Evolutionary conservation across 2,329 filamentous ascomycete genomes (phyloP), one percentile per base, ranked within the genome.

Genomic region (Alternaria dauci): DNA sequence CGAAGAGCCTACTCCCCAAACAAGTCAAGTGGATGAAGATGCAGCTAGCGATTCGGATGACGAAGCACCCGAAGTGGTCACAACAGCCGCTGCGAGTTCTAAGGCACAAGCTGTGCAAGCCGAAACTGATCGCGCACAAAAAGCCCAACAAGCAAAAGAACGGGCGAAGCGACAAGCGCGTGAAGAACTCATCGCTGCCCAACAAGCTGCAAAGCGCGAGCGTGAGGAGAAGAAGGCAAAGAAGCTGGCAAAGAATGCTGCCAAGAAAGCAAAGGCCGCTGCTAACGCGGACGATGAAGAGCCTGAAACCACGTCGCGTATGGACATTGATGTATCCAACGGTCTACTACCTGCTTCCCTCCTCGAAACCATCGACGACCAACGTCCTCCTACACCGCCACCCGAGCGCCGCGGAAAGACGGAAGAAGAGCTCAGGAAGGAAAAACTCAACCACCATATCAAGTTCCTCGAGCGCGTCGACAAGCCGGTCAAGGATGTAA

Each of bases 261-360:
- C 61, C 12, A 65, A 65, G 36, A 56, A 70, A 59, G 53, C 63
- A 30, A 54, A 64, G 32, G 58, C 56, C 28, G 26, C 51, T 23
- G 52, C 57, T 34, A 44, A 54, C 38, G n/a, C 47, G 23, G 28
- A 52, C 32, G 66, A 61, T 11, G 55, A 61, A 28, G 58, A 66
- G 32, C 32, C 50, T 23, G 43, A 43, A 25, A 12, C 26, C 7
- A 26, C 56, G 39, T 48, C 61, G 8, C 57, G 57, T 48, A 18
- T 55, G 34, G n/a, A 66, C 7, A 50, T 71, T 58, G 75, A 63
- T 70, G 70, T 74, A 67, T 78, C 86, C 12, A 84, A 84, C 6
- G 80, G 79, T 39, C 78, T 86, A 23, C 81, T 86, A 34, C 84
- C 84, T 5, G 80, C 82, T 52, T 82, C 84, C 25, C 81, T 86